Base-by-base conservation (phyloP, 495 filamentous ascomycete species). In the Penicillium coffeae region DNA sequence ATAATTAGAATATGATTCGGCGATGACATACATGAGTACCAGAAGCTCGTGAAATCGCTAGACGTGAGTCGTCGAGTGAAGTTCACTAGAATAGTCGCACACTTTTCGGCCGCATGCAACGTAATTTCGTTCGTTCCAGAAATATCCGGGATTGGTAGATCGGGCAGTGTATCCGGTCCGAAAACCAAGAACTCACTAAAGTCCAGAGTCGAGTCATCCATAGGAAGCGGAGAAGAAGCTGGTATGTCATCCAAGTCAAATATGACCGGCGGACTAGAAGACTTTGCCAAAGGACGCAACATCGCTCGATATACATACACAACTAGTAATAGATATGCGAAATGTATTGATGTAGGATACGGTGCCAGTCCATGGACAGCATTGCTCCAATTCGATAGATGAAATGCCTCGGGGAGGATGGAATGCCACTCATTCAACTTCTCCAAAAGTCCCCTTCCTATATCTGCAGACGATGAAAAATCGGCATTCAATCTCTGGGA, bases 251-350 rank as follows among this genome's bases (percentile, higher is more conserved):
- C 61, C 21, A 66, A 30, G 32, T 69, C 65, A 22, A 68, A 62
- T 12, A 70, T 68, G 21, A 62, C 55, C 1, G 67, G 67, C 2
- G 67, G 65, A 3, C 52, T 54, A 3, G 65, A 63, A 0, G 64
- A 68, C 12, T 59, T 58, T 14, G 65, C 67, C 60, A 70, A 58
- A 0, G 67, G 67, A 2, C 67, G 62, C 7, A 70, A 54, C 42
- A 70, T 56, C 0, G 65, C 65, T 13, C 67, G 67, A 45, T 68
- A 70, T 12, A 70, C 60, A 43, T 59, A 70, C 5, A 70, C 50
- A 14, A 63, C 65, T 1, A 70, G 58, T 14, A 66, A 51, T 3
- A 70, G 42, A 39, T 68, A 70, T 38, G 67, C 63, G 42, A 70
- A 67, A 37, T 70, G 65, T 3, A 68, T 64, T 0, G 59, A 62